Evolutionary conservation across 352 stramenopile genomes (phyloP), one percentile per base, ranked within the genome.

Genomic region (Phytophthora europaea): DNA sequence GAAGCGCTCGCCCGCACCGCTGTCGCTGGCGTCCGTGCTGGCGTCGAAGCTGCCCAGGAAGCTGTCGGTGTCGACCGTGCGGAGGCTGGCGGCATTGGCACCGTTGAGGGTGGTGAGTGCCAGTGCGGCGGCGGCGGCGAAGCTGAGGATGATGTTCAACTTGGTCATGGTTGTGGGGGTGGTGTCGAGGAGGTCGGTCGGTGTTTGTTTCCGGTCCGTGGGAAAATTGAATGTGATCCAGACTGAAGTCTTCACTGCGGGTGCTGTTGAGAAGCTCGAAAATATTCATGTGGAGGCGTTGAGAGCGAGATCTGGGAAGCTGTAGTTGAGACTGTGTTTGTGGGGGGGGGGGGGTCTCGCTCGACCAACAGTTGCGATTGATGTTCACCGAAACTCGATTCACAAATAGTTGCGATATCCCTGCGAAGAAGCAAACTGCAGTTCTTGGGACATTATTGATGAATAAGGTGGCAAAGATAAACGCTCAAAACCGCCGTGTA

Each of bases 61-160:
- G 1, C 34, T 38, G 36, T 54, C 22, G 50, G 10, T 13, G 50
- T 59, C 38, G 2, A 40, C n/a, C 15, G 61, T 7, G 13, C 70
- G 70, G 31, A 76, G 56, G 45, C 53, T 61, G 63, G 51, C 56
- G 22, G 62, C 69, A 34, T 67, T 67, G 7, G 23, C 63, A 31
- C 36, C n/a, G 22, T 76, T 23, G 33, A 69, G 36, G n/a, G 40
- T 54, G 53, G 63, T n/a, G 43, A 77, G 12, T 6, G 65, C 58
- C 4, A 77, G 33, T 16, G 26, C 58, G 57, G 31, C 38, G n/a
- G 23, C 48, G 26, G 61, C 63, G 9, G 57, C 54, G 58, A 77
- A 70, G 47, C 60, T 73, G 28, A 73, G 53, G 54, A 77, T 73
- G 60, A 60, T 18, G 53, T 56, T 77, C 64, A 77, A 70, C 65